Base-by-base conservation (phyloP, 2,329 filamentous ascomycete genomes). In the Didymella keratinophila region DNA sequence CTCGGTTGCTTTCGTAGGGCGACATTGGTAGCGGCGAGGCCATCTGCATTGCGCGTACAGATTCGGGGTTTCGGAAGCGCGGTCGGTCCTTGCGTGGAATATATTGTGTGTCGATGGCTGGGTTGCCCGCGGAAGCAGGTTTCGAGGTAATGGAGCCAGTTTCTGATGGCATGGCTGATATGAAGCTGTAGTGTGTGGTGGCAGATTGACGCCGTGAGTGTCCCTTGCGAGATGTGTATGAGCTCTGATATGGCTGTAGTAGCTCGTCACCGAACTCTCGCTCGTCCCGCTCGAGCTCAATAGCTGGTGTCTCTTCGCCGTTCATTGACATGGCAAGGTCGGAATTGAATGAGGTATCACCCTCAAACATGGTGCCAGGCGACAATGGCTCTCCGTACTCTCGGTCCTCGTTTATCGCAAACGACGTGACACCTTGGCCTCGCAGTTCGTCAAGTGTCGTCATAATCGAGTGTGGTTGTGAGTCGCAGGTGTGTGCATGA, bases 11-110 rank as follows among this genome's bases (percentile, higher is more conserved):
- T 48, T 75, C 72, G 56, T 69, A 70, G 34, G 65, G 56, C 11
- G 68, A 61, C 41, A 73, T 58, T n/a, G 72, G 72, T 20, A 67
- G 70, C 8, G 75, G 89, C 0, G 88, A 90, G 2, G 84, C 84
- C 87, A 92, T 89, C 64, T 92, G 89, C 77, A 91, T 83, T 1
- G 87, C 87, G 48, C 87, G 86, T 8, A 91, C 85, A 12, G 87
- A 87, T 1, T 88, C 89, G 0, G 89, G 86, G 12, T 89, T 89
- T 46, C 89, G 83, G 72, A 92, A 92, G 1, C 86, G 83, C 5
- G 87, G 85, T 2, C 89, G 84, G 9, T 83, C 82, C 8, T 84
- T 85, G 8, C 83, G 82, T 52, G 88, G 84, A 21, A 83, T 79
- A n/a, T 84, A 84, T 2, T 84, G 81, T 25, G 70, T 67, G 25